These are phyloP conservation scores for Chaetomium globosum DNA, from an alignment of 2,329 filamentous ascomycete species.

Conservation along the genomic window DNA sequence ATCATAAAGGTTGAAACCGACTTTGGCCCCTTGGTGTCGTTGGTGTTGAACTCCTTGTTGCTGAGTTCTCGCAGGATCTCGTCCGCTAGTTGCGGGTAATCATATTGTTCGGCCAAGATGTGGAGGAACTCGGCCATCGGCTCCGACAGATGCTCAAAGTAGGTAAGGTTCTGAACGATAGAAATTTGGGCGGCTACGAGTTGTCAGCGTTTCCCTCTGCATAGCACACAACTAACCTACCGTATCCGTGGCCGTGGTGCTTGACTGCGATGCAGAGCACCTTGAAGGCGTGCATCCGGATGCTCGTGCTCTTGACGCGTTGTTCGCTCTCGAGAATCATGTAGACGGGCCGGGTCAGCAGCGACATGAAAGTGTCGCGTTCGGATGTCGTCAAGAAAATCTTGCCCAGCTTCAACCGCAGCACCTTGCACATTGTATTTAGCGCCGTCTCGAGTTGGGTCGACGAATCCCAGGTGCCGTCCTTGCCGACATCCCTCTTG, in stretches of 20 bases:
- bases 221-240: constrained; percentile 51
- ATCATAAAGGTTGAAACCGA: constrained; percentile 93
- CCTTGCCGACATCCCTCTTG: constrained; percentile 72
- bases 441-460: constrained; percentile 84
- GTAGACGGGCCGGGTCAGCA: constrained; percentile 92
- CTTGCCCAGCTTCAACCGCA: constrained; percentile 87
- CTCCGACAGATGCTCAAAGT: constrained; percentile 98
- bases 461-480: constrained; percentile 85
- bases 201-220: constrained; percentile 33
- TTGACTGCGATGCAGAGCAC: constrained; percentile 95
- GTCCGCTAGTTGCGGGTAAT: constrained; percentile 92
- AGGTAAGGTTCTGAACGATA: constrained; percentile 95
- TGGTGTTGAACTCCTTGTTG: constrained; percentile 97
- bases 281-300: constrained; percentile 97
- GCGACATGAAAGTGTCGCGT: constrained; percentile 87
- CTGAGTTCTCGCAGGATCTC: constrained; percentile 92
- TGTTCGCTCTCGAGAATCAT: constrained; percentile 92
- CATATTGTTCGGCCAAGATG: constrained; percentile 94
- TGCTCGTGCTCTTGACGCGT: constrained; percentile 81
- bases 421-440: constrained; percentile 92
- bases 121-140: constrained; percentile 98
- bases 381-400: constrained; percentile 97
- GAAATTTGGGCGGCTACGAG: constrained; percentile 85
- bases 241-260: constrained; percentile 95
- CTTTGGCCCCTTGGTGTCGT: constrained; percentile 92